These are phyloP conservation scores for Rostrohypoxylon terebratum DNA, from an alignment of 495 filamentous ascomycete species.

Conservation along the genomic window DNA sequence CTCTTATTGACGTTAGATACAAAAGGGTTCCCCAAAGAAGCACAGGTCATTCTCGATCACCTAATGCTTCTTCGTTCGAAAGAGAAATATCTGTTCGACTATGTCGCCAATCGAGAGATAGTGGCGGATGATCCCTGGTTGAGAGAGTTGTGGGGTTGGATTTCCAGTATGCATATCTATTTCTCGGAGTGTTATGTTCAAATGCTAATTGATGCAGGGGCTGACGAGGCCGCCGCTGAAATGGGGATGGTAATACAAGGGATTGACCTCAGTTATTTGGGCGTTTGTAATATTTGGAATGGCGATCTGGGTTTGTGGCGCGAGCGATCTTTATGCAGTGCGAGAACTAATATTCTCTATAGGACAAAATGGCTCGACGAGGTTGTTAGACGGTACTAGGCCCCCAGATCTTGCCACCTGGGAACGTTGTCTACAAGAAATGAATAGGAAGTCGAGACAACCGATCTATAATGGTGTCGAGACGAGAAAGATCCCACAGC, in stretches of 20 bases:
- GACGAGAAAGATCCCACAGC: constrained; percentile 77
- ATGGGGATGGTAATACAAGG: constrained; percentile 78
- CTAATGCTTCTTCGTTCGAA: constrained; percentile 64
- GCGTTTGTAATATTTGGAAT: constrained; percentile 83
- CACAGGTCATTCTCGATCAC: constrained; percentile 57
- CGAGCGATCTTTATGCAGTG: not conserved
- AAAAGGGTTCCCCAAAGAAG: constrained; percentile 51
- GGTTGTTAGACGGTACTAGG: constrained; percentile 56
- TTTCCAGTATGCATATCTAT: constrained; percentile 66
- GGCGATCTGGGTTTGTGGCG: constrained; percentile 71
- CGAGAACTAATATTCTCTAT: constrained; percentile 24
- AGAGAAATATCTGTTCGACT: constrained; percentile 85
- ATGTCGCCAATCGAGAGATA: constrained; percentile 72
- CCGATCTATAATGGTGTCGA: constrained; percentile 59
- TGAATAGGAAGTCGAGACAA: constrained; percentile 57
- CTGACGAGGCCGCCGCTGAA: constrained; percentile 70
- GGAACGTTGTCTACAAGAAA: constrained; percentile 61
- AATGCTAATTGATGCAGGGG: constrained; percentile 60
- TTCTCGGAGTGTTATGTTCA: not conserved
- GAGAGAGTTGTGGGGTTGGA: constrained; percentile 81
- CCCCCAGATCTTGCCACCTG: constrained; percentile 59
- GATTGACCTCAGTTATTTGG: constrained; percentile 87
- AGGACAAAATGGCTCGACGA: constrained; percentile 55
- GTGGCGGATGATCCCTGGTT: constrained; percentile 79
- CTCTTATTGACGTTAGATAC: constrained; percentile 62